Evolutionary conservation across 2,329 filamentous ascomycete genomes (phyloP).

Genomic region (Hypoxylon sp.): DNA sequence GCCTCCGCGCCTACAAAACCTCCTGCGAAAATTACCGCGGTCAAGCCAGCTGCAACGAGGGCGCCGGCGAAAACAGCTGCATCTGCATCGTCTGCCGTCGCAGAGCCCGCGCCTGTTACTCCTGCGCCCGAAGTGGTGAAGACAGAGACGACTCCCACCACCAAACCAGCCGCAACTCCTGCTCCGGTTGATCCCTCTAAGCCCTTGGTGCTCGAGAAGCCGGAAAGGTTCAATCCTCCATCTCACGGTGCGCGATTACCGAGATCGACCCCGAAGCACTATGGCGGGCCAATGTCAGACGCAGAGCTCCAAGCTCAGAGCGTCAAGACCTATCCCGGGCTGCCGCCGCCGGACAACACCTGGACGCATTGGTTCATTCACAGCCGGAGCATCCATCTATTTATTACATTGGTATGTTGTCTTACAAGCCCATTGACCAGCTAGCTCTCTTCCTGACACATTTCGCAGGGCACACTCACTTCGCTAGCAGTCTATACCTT

Average conservation of each 20-base stretch:
- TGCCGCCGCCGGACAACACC: constrained; percentile 86
- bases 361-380: constrained; percentile 88
- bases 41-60: constrained; percentile 18
- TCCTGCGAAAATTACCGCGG: constrained; percentile 24
- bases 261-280: constrained; percentile 69
- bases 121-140: constrained; percentile 19
- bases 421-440: background rate
- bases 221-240: constrained; percentile 89
- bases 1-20: constrained; percentile 45
- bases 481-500: constrained; percentile 78
- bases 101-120: constrained; percentile 12
- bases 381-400: constrained; percentile 79
- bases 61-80: constrained; percentile 15
- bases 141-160: constrained; percentile 21
- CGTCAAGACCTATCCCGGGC: constrained; percentile 82
- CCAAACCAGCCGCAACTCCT: constrained; percentile 28
- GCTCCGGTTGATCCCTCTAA: constrained; percentile 57
- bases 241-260: constrained; percentile 82
- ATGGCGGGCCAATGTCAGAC: constrained; percentile 77
- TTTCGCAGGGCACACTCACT: constrained; percentile 70
- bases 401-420: constrained; percentile 80
- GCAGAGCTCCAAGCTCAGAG: constrained; percentile 75
- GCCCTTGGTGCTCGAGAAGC: constrained; percentile 82
- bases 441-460: constrained; percentile 12
- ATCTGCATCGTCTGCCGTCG: constrained; percentile 14